phyloP scores from a whole-genome alignment of 2,329 filamentous ascomycete species.

The Xylaria sp. region DNA sequence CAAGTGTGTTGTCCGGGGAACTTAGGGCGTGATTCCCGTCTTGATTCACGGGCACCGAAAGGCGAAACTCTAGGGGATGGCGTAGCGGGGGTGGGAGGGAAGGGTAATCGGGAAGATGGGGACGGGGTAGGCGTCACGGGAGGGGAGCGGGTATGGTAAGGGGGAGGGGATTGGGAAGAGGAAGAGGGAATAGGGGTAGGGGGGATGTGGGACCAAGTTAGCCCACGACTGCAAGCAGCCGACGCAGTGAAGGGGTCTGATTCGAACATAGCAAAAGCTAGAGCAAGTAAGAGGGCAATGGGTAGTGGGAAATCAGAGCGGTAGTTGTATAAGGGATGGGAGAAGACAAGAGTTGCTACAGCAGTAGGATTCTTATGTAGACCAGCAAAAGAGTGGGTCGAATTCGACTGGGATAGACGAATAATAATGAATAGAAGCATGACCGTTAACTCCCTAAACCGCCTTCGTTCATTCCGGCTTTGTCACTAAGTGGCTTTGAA shows the following conservation, averaged over 20 bases:
- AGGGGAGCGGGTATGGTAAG: conserved; percentile 1
- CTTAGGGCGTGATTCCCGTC: conserved; percentile 6
- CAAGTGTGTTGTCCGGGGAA: neutral
- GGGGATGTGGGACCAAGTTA: conserved; percentile 24
- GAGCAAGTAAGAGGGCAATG: neutral
- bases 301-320: neutral
- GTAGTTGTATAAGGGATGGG: neutral
- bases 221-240: conserved; percentile 28
- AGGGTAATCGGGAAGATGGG: conserved; percentile 1
- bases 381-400: neutral
- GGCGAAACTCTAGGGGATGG: conserved; percentile 15
- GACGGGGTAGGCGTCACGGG: neutral
- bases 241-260: conserved; percentile 17
- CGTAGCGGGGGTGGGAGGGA: conserved; percentile 12
- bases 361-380: neutral
- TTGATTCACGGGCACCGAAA: conserved; percentile 17
- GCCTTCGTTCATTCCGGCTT: conserved; percentile 1
- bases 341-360: neutral
- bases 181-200: conserved; percentile 2
- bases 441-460: neutral
- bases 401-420: conserved; percentile 7
- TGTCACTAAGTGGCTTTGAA: conserved; percentile 2
- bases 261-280: conserved; percentile 12
- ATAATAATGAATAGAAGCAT: conserved; percentile 1
- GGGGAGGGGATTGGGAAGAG: neutral